phyloP scores from a whole-genome alignment of 1,284 basidiomycete species.

The Melanopsichium pennsylvanicum region DNA sequence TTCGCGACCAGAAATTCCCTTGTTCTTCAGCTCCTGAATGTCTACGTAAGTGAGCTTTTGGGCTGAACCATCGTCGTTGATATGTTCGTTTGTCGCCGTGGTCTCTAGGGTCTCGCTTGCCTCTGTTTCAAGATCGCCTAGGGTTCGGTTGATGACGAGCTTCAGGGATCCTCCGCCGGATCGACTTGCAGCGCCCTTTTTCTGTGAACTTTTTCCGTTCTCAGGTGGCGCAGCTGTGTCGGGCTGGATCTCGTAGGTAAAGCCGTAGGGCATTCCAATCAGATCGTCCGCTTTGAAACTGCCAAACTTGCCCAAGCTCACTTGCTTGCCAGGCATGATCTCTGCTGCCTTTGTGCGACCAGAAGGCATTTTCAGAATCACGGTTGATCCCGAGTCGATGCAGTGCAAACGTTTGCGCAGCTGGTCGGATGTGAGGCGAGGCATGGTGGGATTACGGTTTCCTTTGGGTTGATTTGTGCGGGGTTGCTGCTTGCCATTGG shows the following conservation, averaged over 20 bases:
- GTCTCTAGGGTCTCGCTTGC: slow-evolving; percentile 52
- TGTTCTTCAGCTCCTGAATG: slow-evolving; percentile 62
- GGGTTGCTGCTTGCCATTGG: slow-evolving; percentile 4
- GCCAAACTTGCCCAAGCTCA: slow-evolving; percentile 65
- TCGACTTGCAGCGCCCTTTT: background rate
- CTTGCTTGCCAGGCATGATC: slow-evolving; percentile 50
- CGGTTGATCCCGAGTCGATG: slow-evolving; percentile 42
- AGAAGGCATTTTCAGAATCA: slow-evolving; percentile 57
- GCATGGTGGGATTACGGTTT: slow-evolving; percentile 13
- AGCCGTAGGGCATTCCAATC: slow-evolving; percentile 63
- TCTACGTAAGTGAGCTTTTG: slow-evolving; percentile 63
- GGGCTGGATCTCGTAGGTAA: slow-evolving; percentile 61
- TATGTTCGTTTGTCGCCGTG: slow-evolving; percentile 65
- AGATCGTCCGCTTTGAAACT: slow-evolving; percentile 60
- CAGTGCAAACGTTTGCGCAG: slow-evolving; percentile 44
- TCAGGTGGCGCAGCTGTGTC: slow-evolving; percentile 4
- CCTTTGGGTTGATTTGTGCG: slow-evolving; percentile 12
- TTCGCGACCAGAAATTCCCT: slow-evolving; percentile 59
- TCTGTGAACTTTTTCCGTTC: slow-evolving; percentile 6
- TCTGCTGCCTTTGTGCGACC: slow-evolving; percentile 57
- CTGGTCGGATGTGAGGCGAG: slow-evolving; percentile 36
- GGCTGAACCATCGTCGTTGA: slow-evolving; percentile 61
- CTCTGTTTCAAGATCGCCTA: slow-evolving; percentile 41
- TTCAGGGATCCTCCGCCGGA: slow-evolving; percentile 14
- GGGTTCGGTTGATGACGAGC: slow-evolving; percentile 46